A percentile compares a stretch with the other conserved stretches of the same genome.
phyloP scores from a whole-genome alignment of 345 rosid species.

The Euphorbia peplus region DNA sequence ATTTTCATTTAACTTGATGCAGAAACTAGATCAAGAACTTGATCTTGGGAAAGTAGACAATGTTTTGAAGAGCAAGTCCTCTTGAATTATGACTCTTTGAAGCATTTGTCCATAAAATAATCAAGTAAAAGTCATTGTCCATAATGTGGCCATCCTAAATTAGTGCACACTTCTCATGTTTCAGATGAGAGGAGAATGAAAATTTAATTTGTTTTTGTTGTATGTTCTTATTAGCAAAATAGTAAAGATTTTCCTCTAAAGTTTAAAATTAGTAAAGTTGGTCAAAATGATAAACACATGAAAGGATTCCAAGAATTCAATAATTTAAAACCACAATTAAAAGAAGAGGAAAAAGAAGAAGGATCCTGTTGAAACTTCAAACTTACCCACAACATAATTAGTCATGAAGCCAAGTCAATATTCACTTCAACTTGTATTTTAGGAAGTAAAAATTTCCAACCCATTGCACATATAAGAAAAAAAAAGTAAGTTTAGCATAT shows the following conservation, averaged over 20 bases:
- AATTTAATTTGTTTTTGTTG: not conserved
- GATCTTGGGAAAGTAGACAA: not conserved
- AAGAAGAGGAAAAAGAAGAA: not conserved
- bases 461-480: no score
- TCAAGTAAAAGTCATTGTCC: no score
- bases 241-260: no score
- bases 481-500: not conserved
- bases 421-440: not conserved
- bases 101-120: no score
- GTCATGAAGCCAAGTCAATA: not conserved
- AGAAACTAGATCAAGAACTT: not conserved
- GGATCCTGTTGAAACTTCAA: no score
- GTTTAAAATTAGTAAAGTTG: no score
- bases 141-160: not conserved
- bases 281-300: not conserved
- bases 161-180: not conserved
- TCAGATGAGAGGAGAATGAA: not conserved
- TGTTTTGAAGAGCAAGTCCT: not conserved
- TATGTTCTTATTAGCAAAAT: not conserved
- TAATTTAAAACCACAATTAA: not conserved
- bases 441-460: not conserved
- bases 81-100: no score
- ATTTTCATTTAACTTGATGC: not conserved
- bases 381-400: no score
- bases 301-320: not conserved